Percentiles rank a stretch among this genome's conserved stretches.
Conservation (phyloP, 257 asterid genomes). For the Rehmannia glutinosa region DNA sequence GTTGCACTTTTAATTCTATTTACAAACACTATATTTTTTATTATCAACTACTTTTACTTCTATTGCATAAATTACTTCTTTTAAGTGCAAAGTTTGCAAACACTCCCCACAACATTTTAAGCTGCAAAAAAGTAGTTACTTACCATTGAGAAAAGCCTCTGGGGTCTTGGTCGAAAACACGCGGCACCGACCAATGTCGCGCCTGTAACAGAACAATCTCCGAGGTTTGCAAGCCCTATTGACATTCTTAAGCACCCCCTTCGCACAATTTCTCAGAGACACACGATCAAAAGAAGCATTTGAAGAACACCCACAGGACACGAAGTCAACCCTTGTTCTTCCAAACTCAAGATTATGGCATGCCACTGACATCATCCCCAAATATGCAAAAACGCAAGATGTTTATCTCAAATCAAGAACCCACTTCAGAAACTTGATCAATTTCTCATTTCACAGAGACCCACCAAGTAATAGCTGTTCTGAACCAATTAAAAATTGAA, state of each 20-base stretch:
- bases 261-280: constrained; percentile 30
- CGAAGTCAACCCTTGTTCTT: constrained; percentile 53
- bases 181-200: constrained; percentile 49
- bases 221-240: constrained; percentile 41
- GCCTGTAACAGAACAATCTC: constrained; percentile 41
- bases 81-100: no score
- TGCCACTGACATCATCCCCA: constrained; percentile 69
- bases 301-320: constrained; percentile 71
- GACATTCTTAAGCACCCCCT: constrained; percentile 43
- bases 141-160: constrained; percentile 64
- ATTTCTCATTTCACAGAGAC: constrained; percentile 20
- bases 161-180: constrained; percentile 64
- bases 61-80: no score
- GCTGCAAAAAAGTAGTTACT: not conserved
- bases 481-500: not conserved
- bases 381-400: constrained; percentile 10
- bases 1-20: no score
- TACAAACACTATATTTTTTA: no score
- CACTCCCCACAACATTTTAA: not conserved
- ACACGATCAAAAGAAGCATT: constrained; percentile 43
- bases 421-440: constrained; percentile 39
- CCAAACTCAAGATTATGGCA: constrained; percentile 65
- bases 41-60: no score
- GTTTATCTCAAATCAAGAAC: constrained; percentile 26
- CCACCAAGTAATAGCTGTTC: constrained; percentile 1